Evolutionary conservation across 352 stramenopile genomes (phyloP).

Genomic region (Phytophthora ohioensis): DNA sequence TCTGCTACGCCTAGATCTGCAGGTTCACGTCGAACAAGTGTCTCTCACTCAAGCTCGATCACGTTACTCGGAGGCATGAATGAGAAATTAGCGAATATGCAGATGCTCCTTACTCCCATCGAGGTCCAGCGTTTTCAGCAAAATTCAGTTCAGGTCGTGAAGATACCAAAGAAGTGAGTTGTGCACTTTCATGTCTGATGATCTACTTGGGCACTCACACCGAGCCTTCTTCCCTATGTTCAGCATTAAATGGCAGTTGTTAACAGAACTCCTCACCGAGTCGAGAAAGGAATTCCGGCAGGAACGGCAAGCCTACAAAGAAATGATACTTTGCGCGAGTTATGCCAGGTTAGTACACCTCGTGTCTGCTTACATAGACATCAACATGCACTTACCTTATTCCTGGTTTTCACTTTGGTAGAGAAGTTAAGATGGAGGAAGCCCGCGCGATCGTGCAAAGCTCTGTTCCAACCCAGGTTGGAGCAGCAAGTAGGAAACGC

Average conservation of each 20-base stretch:
- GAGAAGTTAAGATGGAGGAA: slow-evolving; percentile 73
- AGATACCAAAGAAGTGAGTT: slow-evolving; percentile 66
- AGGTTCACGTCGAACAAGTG: slow-evolving; percentile 12
- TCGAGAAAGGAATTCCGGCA: slow-evolving; percentile 55
- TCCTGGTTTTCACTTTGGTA: slow-evolving; percentile 7
- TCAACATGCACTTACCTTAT: background rate
- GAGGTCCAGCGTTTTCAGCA: slow-evolving; percentile 80
- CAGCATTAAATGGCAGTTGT: slow-evolving; percentile 70
- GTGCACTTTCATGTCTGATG: background rate
- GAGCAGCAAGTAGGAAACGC: slow-evolving; percentile 17
- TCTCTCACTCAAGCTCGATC: slow-evolving; percentile 26
- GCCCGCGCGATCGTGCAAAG: slow-evolving; percentile 79
- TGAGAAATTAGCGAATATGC: slow-evolving; percentile 72
- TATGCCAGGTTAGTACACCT: slow-evolving; percentile 51
- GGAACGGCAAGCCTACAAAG: slow-evolving; percentile 55
- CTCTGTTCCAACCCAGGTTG: slow-evolving; percentile 45
- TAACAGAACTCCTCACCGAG: slow-evolving; percentile 56
- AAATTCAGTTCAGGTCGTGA: slow-evolving; percentile 67
- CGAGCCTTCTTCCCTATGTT: background rate
- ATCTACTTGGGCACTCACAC: background rate
- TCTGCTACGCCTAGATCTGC: slow-evolving; percentile 31
- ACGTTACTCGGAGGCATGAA: slow-evolving; percentile 63
- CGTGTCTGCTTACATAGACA: background rate
- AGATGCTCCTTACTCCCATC: slow-evolving; percentile 81
- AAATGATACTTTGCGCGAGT: slow-evolving; percentile 56